Conservation (phyloP, 192 early-diverging fungal species). For the Coemansia aciculifera region DNA sequence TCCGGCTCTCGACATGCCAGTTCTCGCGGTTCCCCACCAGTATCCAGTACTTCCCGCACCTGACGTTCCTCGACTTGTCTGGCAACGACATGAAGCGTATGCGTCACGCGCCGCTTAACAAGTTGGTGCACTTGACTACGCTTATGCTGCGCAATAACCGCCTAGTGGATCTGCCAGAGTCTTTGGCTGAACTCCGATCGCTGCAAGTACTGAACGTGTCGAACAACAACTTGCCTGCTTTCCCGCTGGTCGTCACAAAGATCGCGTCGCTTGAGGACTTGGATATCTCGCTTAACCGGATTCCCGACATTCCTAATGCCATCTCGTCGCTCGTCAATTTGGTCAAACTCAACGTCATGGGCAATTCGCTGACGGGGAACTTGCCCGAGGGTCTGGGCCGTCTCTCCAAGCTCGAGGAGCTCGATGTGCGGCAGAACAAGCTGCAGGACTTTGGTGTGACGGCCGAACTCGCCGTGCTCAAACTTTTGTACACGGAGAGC, state of each 20-base stretch:
- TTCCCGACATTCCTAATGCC: slow-evolving; percentile 68
- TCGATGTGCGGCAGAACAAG: slow-evolving; percentile 81
- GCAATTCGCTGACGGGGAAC: slow-evolving; percentile 72
- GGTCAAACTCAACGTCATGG: slow-evolving; percentile 64
- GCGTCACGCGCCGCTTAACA: slow-evolving; percentile 64
- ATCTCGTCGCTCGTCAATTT: slow-evolving; percentile 68
- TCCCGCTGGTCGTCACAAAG: slow-evolving; percentile 67
- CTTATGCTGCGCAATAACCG: slow-evolving; percentile 74
- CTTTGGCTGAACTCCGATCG: slow-evolving; percentile 58
- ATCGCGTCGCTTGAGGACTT: slow-evolving; percentile 65
- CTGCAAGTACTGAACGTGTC: slow-evolving; percentile 72
- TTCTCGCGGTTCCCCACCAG: slow-evolving; percentile 67
- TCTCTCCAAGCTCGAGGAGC: slow-evolving; percentile 62
- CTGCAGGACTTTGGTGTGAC: slow-evolving; percentile 68
- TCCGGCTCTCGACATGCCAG: slow-evolving; percentile 72
- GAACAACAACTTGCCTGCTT: slow-evolving; percentile 74
- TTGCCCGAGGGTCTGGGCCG: slow-evolving; percentile 64
- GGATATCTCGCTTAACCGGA: slow-evolving; percentile 83
- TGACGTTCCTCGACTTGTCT: slow-evolving; percentile 76
- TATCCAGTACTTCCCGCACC: slow-evolving; percentile 61
- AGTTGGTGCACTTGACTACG: slow-evolving; percentile 60
- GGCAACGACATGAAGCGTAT: slow-evolving; percentile 73
- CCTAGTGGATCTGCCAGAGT: slow-evolving; percentile 68
- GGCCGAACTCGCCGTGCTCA: slow-evolving; percentile 59
- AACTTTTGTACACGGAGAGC: slow-evolving; percentile 69